A percentile compares a stretch with the other conserved stretches of the same genome.
Evolutionary conservation across 1,139 yeast species (phyloP).

Genomic region (Diutina scorzettiae): DNA sequence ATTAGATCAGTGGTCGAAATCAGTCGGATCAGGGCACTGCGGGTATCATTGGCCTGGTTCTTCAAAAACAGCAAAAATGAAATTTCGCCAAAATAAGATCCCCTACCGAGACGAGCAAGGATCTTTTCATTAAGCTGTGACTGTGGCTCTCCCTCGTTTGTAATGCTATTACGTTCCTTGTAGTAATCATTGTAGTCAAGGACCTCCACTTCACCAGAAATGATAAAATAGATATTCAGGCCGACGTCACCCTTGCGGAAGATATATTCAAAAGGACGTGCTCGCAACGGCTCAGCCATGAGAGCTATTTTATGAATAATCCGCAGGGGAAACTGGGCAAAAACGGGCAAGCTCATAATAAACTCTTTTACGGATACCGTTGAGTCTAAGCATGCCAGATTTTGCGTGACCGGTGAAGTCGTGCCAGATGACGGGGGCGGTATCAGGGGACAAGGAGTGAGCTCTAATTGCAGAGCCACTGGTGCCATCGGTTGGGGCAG

Average conservation of each 20-base stretch:
- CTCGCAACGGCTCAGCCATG: constrained; percentile 44
- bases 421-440: not conserved
- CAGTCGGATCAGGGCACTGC: constrained; percentile 56
- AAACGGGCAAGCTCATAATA: constrained; percentile 45
- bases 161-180: constrained; percentile 6
- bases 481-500: not conserved
- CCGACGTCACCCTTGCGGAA: constrained; percentile 49
- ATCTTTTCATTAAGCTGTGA: constrained; percentile 18
- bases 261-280: constrained; percentile 46
- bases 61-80: constrained; percentile 45
- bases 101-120: constrained; percentile 48
- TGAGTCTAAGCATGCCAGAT: not conserved
- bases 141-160: not conserved
- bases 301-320: constrained; percentile 53
- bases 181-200: constrained; percentile 24
- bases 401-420: not conserved
- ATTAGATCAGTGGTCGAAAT: constrained; percentile 48
- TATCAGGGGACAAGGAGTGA: constrained; percentile 1
- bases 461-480: not conserved
- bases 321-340: constrained; percentile 41
- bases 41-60: constrained; percentile 15
- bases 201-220: constrained; percentile 62
- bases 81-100: constrained; percentile 70
- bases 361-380: constrained; percentile 24
- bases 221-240: constrained; percentile 53